Base-by-base conservation (phyloP, 352 stramenopile species). In the Albugo candida region DNA sequence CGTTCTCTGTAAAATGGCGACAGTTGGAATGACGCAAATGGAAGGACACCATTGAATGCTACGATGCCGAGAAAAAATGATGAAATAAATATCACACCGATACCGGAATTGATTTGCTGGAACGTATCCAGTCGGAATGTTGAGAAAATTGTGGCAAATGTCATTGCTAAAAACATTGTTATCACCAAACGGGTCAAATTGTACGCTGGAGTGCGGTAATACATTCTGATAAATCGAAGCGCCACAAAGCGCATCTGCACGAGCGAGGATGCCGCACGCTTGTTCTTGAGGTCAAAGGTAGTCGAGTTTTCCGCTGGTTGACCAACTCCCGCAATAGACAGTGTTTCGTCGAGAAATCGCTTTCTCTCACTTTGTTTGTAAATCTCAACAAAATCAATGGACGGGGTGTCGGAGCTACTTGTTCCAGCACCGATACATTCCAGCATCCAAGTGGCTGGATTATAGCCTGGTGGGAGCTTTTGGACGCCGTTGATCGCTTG, bases 401-500 rank as follows among this genome's bases (percentile, higher is more conserved):
- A 11, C 11, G 27, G 20, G 12, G 38, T 16, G 1, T 41, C 27
- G 14, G 47, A 40, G 11, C 49, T 18, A 43, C 5, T 52, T 2
- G 67, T 59, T 47, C 61, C 59, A 52, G 53, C 67, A 51, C 61
- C 65, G 56, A 77, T 73, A 13, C 63, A 70, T 41, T 74, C 67
- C 13, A 93, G 57, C 78, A 95, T 92, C 76, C 77, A 95, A 36
- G 82, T 86, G 11, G 80, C 78, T n/a, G 83, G 81, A 46, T 95
- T 95, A 50, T 83, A 73, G 31, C 67, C 63, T 34, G 39, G 45
- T 1, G 57, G 54, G 50, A 95, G 85, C 13, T 36, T 49, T 12
- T 46, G 52, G 13, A 71, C 60, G 36, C 64, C 60, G 27, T 83
- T 69, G 43, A 94, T 66, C 13, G 70, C 76, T 48, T 81, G 55